Conservation (phyloP, 306 rosid genomes). For the Pueraria montana region DNA sequence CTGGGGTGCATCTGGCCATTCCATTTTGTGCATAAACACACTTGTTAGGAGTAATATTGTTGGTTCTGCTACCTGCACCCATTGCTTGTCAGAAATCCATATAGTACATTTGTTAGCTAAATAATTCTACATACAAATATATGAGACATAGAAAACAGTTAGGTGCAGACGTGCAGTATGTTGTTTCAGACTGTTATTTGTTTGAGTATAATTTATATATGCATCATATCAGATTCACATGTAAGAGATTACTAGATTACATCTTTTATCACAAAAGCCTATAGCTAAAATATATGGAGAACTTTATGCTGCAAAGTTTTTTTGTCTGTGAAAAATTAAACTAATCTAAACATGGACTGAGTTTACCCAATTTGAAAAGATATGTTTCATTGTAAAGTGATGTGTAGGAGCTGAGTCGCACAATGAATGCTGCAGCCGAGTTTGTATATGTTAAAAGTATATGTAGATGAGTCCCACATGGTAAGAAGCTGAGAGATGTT, state of each 20-base stretch:
- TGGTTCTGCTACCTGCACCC: background rate
- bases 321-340: too few species aligned
- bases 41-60: background rate
- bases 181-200: background rate
- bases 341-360: too few species aligned
- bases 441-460: background rate
- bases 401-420: too few species aligned
- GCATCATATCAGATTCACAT: background rate
- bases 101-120: constrained; percentile 5
- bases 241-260: background rate
- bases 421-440: too few species aligned
- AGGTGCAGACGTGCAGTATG: background rate
- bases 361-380: too few species aligned
- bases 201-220: background rate
- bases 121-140: background rate
- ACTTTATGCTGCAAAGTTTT: background rate
- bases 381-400: too few species aligned
- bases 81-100: background rate
- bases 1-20: background rate
- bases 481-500: background rate
- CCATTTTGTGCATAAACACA: background rate
- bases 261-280: background rate
- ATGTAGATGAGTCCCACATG: constrained; percentile 11
- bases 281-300: background rate
- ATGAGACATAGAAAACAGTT: background rate